Evolutionary conservation across 495 filamentous ascomycete genomes (phyloP), one percentile per base, ranked within the genome.

Genomic region (Hypoxylon intermedium): DNA sequence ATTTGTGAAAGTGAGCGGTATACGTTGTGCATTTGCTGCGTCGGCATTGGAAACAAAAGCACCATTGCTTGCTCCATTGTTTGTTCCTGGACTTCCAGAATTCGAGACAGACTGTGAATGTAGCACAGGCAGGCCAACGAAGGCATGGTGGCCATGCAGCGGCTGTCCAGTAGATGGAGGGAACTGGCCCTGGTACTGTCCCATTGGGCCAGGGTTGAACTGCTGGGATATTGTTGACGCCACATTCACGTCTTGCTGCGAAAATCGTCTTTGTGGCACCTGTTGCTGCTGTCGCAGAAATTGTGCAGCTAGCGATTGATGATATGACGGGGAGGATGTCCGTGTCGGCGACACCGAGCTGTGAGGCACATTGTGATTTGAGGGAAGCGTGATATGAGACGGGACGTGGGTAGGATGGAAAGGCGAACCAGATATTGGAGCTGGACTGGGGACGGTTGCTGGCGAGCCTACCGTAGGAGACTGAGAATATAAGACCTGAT

Each of bases 241-340:
- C 13, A 33, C 9, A 43, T 23, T 11, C 15, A 13, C 5, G 31
- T 1, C 23, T 43, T 49, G 49, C 40, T 43, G 49, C 11, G 23
- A 42, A 45, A 16, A n/a, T 13, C 24, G 20, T 24, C 42, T 45
- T 30, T 16, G 16, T 44, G 9, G 54, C 28, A 19, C 12, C 36
- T 49, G 54, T 16, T 51, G 19, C 33, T 38, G 47, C 4, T 40
- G 48, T 18, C 33, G 48, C 20, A 23, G 5, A 21, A 45, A 33
- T 1, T 50, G 54, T 9, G 18, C 15, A 38, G 41, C 9, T 3
- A 16, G 11, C 2, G 16, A 7, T 9, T 20, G 47, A 9, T 5
- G 5, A 5, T 26, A 26, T 13, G 20, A 11, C 7, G 36, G 3
- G 5, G 36, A 43, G 11, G 49, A 5, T 21, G 26, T 34, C 15